phyloP scores from a whole-genome alignment of 306 rosid genomes.

The Vicia faba region DNA sequence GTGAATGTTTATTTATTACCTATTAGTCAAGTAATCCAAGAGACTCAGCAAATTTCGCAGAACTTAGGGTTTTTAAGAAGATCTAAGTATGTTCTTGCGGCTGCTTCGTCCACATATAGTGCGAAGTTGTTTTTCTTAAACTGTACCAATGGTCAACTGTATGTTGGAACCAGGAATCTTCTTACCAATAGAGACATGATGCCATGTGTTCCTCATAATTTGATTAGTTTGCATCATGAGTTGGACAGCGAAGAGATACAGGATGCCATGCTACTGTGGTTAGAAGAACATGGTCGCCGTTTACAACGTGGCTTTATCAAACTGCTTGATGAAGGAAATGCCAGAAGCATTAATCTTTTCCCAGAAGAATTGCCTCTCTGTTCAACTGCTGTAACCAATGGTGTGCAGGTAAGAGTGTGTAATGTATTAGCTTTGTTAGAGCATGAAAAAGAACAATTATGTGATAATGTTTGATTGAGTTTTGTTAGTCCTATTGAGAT shows the following conservation, averaged over 20 bases:
- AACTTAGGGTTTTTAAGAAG: conserved; percentile 43
- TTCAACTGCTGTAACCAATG: conserved; percentile 72
- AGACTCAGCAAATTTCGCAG: conserved; percentile 44
- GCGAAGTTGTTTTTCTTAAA: conserved; percentile 72
- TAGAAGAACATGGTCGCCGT: conserved; percentile 87
- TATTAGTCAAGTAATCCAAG: conserved; percentile 44
- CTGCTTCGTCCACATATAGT: conserved; percentile 51
- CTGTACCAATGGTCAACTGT: conserved; percentile 70
- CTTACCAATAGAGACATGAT: conserved; percentile 58
- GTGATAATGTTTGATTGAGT: conserved; percentile 8
- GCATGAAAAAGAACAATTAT: conserved; percentile 11
- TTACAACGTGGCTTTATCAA: conserved; percentile 70
- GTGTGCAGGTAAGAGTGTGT: conserved; percentile 77
- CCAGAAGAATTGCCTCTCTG: conserved; percentile 80
- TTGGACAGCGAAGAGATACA: conserved; percentile 51
- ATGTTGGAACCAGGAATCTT: conserved; percentile 69
- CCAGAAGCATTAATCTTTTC: conserved; percentile 63
- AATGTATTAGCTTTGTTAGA: conserved; percentile 11
- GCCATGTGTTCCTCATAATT: conserved; percentile 72
- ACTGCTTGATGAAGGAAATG: conserved; percentile 48
- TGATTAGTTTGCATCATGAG: conserved; percentile 54
- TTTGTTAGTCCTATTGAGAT: conserved; percentile 26
- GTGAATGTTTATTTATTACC: conserved; percentile 78
- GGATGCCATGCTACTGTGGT: conserved; percentile 88
- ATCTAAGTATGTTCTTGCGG: conserved; percentile 63